Percentiles rank a stretch among this genome's conserved stretches.
phyloP scores from a whole-genome alignment of 768 basidiomycete species.

The Ramaria rubella region DNA sequence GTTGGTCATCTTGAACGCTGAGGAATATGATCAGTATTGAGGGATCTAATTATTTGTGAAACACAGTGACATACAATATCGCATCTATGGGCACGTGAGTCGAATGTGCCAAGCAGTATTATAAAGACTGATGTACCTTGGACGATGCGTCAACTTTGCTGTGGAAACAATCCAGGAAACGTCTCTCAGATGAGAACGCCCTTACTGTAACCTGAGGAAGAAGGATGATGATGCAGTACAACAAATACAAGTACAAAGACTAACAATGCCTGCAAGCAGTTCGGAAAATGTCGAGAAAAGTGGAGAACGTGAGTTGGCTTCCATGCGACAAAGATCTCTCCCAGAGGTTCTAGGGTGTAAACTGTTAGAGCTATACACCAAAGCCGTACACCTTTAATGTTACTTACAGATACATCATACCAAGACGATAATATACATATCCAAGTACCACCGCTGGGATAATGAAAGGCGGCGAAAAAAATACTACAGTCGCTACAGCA shows the following conservation, averaged over 20 bases:
- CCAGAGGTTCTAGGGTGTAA: conserved; percentile 48
- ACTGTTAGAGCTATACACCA: neutral
- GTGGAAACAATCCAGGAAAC: conserved; percentile 73
- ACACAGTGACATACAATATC: conserved; percentile 39
- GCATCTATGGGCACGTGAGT: conserved; percentile 45
- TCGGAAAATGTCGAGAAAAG: conserved; percentile 82
- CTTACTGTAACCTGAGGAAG: conserved; percentile 75
- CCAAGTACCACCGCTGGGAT: conserved; percentile 71
- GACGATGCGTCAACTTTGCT: conserved; percentile 71
- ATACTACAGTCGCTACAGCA: conserved; percentile 60
- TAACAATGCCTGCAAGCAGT: conserved; percentile 58
- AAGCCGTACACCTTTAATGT: neutral
- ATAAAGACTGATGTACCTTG: conserved; percentile 38
- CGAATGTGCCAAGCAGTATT: neutral
- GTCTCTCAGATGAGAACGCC: conserved; percentile 76
- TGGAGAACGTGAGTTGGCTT: conserved; percentile 79
- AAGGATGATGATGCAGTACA: conserved; percentile 22
- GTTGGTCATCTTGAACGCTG: conserved; percentile 81
- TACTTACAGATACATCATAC: conserved; percentile 53
- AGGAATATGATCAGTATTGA: neutral
- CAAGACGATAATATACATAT: conserved; percentile 61
- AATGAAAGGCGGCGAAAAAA: conserved; percentile 81
- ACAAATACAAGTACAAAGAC: neutral
- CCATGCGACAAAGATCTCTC: conserved; percentile 82
- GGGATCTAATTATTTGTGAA: too few species aligned